Percentiles rank a stretch among this genome's conserved stretches.
These are phyloP conservation scores for Phycomyces blakesleeanus DNA, from an alignment of 192 early-diverging fungal genomes.

Conservation along the genomic window DNA sequence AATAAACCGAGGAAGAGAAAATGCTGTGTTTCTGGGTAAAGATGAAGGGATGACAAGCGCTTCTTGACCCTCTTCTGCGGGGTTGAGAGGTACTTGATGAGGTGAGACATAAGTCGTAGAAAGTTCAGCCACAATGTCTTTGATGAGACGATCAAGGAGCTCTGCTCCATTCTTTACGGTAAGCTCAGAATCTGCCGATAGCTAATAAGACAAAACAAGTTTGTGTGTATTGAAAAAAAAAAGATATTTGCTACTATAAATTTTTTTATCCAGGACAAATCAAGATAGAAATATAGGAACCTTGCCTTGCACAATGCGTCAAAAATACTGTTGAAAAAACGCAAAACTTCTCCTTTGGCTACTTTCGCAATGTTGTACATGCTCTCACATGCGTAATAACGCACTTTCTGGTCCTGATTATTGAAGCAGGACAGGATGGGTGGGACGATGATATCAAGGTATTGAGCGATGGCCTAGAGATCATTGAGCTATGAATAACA, in stretches of 20 bases:
- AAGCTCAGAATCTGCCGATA: conserved; percentile 81
- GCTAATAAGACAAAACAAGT: conserved; percentile 42
- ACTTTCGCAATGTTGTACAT: conserved; percentile 99
- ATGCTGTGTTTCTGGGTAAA: conserved; percentile 64
- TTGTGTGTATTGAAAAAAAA: no score
- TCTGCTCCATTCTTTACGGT: conserved; percentile 94
- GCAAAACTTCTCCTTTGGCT: conserved; percentile 78
- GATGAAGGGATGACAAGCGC: conserved; percentile 41
- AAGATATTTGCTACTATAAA: not conserved
- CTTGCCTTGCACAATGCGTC: conserved; percentile 89
- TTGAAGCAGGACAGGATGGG: conserved; percentile 91
- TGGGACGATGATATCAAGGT: conserved; percentile 79
- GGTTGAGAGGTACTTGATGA: conserved; percentile 29
- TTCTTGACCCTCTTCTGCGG: conserved; percentile 23
- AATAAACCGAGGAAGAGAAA: conserved; percentile 91
- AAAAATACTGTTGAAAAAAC: conserved; percentile 96
- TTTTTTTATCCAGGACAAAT: not conserved
- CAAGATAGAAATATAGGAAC: conserved; percentile 1
- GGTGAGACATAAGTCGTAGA: conserved; percentile 68
- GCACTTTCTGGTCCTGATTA: conserved; percentile 88
- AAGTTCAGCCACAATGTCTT: conserved; percentile 94
- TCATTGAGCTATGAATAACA: not conserved
- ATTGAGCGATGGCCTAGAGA: conserved; percentile 47
- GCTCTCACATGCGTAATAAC: conserved; percentile 97
- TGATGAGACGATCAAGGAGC: conserved; percentile 87